These are phyloP conservation scores for Leucaena leucocephala DNA, from an alignment of 306 rosid species.

Conservation along the genomic window DNA sequence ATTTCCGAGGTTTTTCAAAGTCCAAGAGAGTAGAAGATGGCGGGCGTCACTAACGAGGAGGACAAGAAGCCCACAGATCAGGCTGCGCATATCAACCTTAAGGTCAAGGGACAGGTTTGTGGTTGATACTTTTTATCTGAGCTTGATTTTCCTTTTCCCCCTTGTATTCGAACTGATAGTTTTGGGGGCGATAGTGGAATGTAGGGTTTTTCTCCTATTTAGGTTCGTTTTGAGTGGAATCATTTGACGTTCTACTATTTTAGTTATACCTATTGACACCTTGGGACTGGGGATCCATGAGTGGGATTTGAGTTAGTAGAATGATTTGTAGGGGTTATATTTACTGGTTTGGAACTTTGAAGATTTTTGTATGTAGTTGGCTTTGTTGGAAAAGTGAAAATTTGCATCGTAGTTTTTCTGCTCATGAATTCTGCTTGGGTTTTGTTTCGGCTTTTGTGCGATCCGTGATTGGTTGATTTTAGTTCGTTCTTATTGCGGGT, in stretches of 20 bases:
- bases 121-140: neutral
- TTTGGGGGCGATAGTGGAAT: neutral
- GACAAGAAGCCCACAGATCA: slow-evolving; percentile 75
- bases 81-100: slow-evolving; percentile 75
- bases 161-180: neutral
- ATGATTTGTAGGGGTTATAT: neutral
- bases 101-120: slow-evolving; percentile 84
- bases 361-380: neutral
- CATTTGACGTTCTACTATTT: neutral
- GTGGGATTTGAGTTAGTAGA: neutral
- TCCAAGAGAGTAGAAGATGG: slow-evolving; percentile 43
- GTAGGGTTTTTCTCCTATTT: slow-evolving; percentile 27
- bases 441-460: neutral
- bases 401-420: neutral
- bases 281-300: neutral
- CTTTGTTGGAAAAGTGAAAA: no score
- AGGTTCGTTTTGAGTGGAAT: neutral
- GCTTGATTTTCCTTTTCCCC: neutral
- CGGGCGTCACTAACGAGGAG: slow-evolving; percentile 58
- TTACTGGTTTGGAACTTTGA: no score
- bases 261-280: neutral
- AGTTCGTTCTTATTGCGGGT: neutral
- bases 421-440: neutral
- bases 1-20: neutral
- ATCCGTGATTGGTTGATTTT: neutral